Conservation (phyloP, 2,329 filamentous ascomycete species). For the Chrysoporthe puriensis region DNA sequence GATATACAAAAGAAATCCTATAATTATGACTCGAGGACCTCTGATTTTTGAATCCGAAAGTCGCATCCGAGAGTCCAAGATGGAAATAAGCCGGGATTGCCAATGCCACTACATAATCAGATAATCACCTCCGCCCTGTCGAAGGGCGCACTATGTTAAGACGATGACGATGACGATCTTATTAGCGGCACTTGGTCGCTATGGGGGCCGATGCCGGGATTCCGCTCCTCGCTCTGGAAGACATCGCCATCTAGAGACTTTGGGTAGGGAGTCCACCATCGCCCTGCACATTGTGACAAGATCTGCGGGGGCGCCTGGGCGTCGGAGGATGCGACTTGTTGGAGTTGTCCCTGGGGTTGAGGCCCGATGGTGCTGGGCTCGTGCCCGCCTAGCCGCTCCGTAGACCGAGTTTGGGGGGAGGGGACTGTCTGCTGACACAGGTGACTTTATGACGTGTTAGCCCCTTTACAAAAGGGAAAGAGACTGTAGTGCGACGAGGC, state of each 20-base stretch:
- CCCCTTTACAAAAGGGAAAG: not conserved
- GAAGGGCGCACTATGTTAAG: constrained; percentile 1
- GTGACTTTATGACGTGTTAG: constrained; percentile 10
- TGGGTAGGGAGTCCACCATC: too few relatives aligned
- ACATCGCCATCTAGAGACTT: not conserved
- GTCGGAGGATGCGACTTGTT: too few relatives aligned
- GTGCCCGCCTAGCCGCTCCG: not conserved
- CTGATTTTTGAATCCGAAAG: not conserved
- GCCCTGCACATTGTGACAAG: too few relatives aligned
- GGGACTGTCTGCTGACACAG: not conserved
- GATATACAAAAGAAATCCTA: not conserved
- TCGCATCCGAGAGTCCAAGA: not conserved
- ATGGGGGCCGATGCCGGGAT: constrained; percentile 2
- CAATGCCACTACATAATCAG: not conserved
- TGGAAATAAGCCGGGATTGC: constrained; percentile 9
- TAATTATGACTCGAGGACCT: not conserved
- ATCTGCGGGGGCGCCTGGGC: too few relatives aligned
- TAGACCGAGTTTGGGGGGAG: not conserved
- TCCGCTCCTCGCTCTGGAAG: not conserved
- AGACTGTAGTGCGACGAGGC: not conserved
- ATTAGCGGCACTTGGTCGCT: not conserved
- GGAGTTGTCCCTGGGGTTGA: too few relatives aligned
- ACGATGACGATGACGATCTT: not conserved
- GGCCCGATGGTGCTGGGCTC: too few relatives aligned
- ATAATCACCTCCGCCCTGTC: not conserved